phyloP scores from a whole-genome alignment of 345 rosid genomes.

The Mallotus nudiflorus region DNA sequence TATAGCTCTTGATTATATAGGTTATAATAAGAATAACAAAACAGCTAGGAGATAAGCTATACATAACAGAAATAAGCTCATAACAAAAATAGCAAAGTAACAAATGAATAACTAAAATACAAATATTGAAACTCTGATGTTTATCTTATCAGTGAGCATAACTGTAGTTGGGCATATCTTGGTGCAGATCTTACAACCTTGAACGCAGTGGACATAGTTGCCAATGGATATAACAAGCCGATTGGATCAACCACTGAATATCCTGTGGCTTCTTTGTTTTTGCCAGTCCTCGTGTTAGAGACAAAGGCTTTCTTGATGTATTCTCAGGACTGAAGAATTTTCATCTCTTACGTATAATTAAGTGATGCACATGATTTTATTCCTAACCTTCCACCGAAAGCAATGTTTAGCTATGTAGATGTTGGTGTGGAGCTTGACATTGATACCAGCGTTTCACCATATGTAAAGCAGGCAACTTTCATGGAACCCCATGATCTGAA shows the following conservation, averaged over 20 bases:
- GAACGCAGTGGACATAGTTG: constrained; percentile 21
- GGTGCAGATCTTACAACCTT: constrained; percentile 26
- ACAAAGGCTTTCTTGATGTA: neutral
- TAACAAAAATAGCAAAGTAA: too few species aligned
- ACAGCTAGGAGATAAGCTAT: too few species aligned
- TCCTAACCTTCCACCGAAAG: constrained; percentile 2
- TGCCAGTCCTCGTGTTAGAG: constrained; percentile 24
- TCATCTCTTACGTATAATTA: constrained; percentile 18
- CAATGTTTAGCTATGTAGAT: neutral
- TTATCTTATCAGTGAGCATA: too few species aligned
- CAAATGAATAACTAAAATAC: too few species aligned
- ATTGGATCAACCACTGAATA: neutral
- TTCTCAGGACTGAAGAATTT: constrained; percentile 4
- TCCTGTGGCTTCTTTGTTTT: constrained; percentile 19
- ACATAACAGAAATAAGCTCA: too few species aligned
- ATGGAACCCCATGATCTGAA: constrained; percentile 12
- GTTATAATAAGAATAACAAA: too few species aligned
- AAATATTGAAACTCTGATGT: too few species aligned
- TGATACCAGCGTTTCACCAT: constrained; percentile 13
- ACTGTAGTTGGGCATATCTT: constrained; percentile 18
- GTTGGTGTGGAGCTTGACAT: constrained; percentile 19
- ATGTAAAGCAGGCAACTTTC: neutral
- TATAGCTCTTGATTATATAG: too few species aligned
- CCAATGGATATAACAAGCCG: constrained; percentile 28
- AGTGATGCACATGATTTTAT: constrained; percentile 2